Evolutionary conservation across 2,329 filamentous ascomycete species (phyloP).

Genomic region (Verticillium nonalfalfae): DNA sequence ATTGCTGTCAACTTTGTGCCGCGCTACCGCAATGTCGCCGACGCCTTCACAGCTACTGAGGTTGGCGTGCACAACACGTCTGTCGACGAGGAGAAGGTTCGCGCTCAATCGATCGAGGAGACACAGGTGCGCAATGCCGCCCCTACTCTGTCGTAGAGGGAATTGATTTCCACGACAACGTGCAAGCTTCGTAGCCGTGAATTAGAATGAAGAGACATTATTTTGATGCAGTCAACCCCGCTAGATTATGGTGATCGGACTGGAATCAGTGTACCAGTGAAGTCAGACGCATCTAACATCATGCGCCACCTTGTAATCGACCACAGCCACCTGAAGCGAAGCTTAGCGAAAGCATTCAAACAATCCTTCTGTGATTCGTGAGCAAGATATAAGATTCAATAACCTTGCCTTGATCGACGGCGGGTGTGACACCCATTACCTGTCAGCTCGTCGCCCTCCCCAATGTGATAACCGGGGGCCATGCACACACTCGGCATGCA

Average conservation of each 20-base stretch:
- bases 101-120: background rate
- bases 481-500: background rate
- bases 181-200: background rate
- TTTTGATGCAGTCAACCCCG: background rate
- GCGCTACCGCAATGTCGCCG: slow-evolving; percentile 55
- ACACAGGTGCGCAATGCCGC: background rate
- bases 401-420: background rate
- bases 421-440: background rate
- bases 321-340: too few species aligned
- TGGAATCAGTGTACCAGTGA: background rate
- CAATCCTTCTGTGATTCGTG: background rate
- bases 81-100: slow-evolving; percentile 13
- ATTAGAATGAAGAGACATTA: background rate
- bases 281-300: too few species aligned
- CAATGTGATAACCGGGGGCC: background rate
- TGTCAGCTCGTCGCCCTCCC: background rate
- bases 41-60: slow-evolving; percentile 44
- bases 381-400: background rate
- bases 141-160: background rate
- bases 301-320: too few species aligned
- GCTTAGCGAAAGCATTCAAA: too few species aligned
- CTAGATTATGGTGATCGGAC: background rate
- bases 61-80: slow-evolving; percentile 28
- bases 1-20: slow-evolving; percentile 61
- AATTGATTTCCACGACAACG: background rate